Base-by-base conservation (phyloP, 139 green algal species). In the Closterium sp. region DNA sequence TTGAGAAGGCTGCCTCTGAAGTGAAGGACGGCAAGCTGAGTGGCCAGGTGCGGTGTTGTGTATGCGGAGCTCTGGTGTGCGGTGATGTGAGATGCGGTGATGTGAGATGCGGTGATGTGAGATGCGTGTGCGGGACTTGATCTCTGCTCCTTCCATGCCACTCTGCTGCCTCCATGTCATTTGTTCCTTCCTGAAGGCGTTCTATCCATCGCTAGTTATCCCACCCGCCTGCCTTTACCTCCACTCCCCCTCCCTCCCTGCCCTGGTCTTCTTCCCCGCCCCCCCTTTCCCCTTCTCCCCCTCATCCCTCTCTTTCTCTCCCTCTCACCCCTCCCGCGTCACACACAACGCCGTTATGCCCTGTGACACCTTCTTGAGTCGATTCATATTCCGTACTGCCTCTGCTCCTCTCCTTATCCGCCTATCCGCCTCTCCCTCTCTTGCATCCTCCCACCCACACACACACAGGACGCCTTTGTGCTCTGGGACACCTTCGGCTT, bases 401-500 rank as follows among this genome's bases (percentile, higher is more conserved):
- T 70, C 45, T 70, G 3, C 45, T 13, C 5, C 5, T 70, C 45
- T 19, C 45, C 9, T 70, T 38, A 2, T 38, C 32, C 3, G 2
- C 3, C 32, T 70, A 70, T 62, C 45, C 10, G 9, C 11, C 45
- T 1, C 1, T 70, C 45, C 45, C 45, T 2, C 45, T 7, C 42
- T 7, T 7, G 7, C 42, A 5, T 7, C 42, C 42, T n/a, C n/a
- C n/a, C n/a, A n/a, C n/a, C n/a, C n/a, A n/a, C n/a, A n/a, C 42
- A 62, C 42, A 13, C 70, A 70, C 92, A 91, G 7, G 97, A 98
- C 27, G 97, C 97, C 0, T 99, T 99, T 91, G 89, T 97, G 89
- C 96, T 99, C 88, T 99, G 97, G 97, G 98, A 99, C 95, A 98
- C 97, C 5, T 99, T 96, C 92, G 98, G 98, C 89, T 99, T 99